Base-by-base conservation (phyloP, 2,329 filamentous ascomycete species). In the Fusarium oligoseptatum region DNA sequence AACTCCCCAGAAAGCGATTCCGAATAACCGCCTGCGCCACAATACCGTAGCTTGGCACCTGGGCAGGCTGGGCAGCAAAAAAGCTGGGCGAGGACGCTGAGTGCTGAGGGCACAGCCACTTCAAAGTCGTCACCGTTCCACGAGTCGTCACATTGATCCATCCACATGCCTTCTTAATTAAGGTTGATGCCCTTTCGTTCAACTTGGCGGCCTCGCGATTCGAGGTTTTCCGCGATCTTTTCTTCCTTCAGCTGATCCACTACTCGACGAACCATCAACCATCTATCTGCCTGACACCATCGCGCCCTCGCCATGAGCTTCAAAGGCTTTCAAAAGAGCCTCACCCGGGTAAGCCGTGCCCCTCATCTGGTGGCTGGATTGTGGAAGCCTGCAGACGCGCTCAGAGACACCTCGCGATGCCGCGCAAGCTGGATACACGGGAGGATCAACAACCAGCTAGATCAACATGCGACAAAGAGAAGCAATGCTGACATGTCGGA, bases 271-370 rank as follows among this genome's bases (percentile, higher is more conserved):
- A 45, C 34, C 57, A 48, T 41, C 68, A 29, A 20, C 17, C 57
- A 61, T 43, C 39, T 60, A 61, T 43, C 39, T 50, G 66, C 24
- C 48, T 58, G 64, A 56, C 55, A 41, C 55, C 60, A 58, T 29
- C 60, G n/a, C 66, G 73, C 73, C 64, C 66, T 67, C 81, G 81
- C 64, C 82, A 98, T 99, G 97, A 98, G 95, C 90, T 95, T 98
- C 89, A 97, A 97, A 86, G 97, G 97, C 80, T 94, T 99, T 81
- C 92, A 93, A 83, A 98, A 98, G 89, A 93, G 93, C 87, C 88
- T 98, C 82, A 90, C 91, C 73, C 91, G 97, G 86, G 96, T 96
- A 89, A 83, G 92, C 76, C 72, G 71, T 81, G 73, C 77, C 81
- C 79, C 81, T 83, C 80, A 81, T 73, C 78, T 77, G 71, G 66